Conservation (phyloP, 768 basidiomycete species). For the Collybia sp. region DNA sequence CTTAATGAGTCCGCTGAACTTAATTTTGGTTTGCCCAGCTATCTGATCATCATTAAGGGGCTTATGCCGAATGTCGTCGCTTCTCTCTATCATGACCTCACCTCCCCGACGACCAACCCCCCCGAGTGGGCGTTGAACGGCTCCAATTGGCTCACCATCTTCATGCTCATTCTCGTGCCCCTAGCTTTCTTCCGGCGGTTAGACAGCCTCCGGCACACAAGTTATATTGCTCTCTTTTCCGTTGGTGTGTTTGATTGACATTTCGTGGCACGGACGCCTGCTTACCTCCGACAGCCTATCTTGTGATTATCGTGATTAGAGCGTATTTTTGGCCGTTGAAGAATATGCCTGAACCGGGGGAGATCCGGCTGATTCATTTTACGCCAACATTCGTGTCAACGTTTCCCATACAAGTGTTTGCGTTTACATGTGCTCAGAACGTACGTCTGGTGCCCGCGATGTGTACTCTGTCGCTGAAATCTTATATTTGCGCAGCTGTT, state of each 20-base stretch:
- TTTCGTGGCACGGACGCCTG: not conserved
- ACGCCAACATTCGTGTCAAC: slow-evolving; percentile 76
- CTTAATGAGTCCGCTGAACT: not conserved
- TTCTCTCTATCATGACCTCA: slow-evolving; percentile 76
- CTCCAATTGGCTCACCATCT: slow-evolving; percentile 76
- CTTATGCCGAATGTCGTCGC: slow-evolving; percentile 89
- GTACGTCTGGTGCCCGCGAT: slow-evolving; percentile 36
- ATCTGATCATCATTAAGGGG: slow-evolving; percentile 89
- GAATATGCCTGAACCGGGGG: slow-evolving; percentile 58
- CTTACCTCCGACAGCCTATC: slow-evolving; percentile 48
- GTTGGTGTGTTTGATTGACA: slow-evolving; percentile 58
- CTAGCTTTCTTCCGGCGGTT: slow-evolving; percentile 79
- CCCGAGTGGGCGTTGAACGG: slow-evolving; percentile 76
- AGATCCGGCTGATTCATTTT: slow-evolving; percentile 68
- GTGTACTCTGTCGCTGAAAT: slow-evolving; percentile 3
- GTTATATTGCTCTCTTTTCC: slow-evolving; percentile 87
- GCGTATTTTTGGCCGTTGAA: slow-evolving; percentile 76
- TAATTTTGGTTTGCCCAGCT: slow-evolving; percentile 36
- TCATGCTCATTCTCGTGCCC: slow-evolving; percentile 75
- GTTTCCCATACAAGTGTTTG: slow-evolving; percentile 92
- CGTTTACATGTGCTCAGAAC: slow-evolving; percentile 91
- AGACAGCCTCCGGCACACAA: slow-evolving; percentile 85
- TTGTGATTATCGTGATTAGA: slow-evolving; percentile 72
- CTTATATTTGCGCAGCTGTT: slow-evolving; percentile 56
- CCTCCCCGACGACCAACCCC: slow-evolving; percentile 56